phyloP scores from a whole-genome alignment of 306 rosid species.

The Quercus aquifolioides region DNA sequence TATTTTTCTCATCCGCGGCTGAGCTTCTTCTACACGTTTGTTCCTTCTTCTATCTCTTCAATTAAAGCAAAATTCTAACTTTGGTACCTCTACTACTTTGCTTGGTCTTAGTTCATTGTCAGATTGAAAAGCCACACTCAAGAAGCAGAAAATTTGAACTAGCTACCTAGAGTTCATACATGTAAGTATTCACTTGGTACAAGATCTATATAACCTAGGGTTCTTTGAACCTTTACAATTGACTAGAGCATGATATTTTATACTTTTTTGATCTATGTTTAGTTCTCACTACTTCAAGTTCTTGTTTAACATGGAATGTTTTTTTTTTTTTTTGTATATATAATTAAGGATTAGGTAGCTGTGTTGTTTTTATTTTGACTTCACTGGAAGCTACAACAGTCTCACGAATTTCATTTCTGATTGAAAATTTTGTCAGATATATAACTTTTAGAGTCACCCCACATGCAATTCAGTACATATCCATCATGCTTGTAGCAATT shows the following conservation, averaged over 20 bases:
- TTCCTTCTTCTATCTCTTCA: constrained; percentile 13
- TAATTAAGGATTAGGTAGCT: background rate
- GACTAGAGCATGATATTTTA: background rate
- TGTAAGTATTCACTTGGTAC: constrained; percentile 6
- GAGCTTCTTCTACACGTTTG: constrained; percentile 36
- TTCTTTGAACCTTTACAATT: background rate
- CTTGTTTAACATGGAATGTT: constrained; percentile 8
- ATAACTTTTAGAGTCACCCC: too few relatives aligned
- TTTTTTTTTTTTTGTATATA: background rate
- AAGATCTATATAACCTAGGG: constrained; percentile 18
- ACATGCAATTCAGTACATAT: too few relatives aligned
- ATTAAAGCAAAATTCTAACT: constrained; percentile 18
- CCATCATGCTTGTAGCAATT: too few relatives aligned
- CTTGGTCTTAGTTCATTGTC: constrained; percentile 3
- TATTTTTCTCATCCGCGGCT: constrained; percentile 40
- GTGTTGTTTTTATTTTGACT: background rate
- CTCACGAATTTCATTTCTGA: too few relatives aligned
- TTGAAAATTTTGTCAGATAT: too few relatives aligned
- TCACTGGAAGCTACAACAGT: too few relatives aligned
- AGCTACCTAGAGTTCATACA: constrained; percentile 9
- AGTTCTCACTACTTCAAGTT: too few relatives aligned
- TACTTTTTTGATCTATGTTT: too few relatives aligned
- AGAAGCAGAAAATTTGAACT: background rate
- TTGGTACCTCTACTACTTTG: constrained; percentile 13
- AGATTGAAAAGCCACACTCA: background rate